Conservation (phyloP, 192 early-diverging fungal species). For the Entophlyctis luteolus region DNA sequence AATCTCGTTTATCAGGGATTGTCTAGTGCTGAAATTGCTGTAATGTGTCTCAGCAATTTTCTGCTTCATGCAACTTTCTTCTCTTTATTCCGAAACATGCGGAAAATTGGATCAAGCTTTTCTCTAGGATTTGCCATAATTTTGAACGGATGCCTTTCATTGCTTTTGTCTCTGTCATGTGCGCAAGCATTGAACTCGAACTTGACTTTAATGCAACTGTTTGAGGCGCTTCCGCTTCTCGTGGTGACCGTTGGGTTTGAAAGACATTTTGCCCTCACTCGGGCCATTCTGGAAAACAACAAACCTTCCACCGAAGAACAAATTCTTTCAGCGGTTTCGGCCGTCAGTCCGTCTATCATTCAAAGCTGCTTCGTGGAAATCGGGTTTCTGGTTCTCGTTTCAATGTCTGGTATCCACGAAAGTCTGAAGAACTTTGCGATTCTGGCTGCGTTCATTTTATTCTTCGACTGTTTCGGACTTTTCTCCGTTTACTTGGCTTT, state of each 20-base stretch:
- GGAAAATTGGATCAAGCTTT: constrained; percentile 75
- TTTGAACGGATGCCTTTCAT: constrained; percentile 33
- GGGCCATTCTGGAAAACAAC: constrained; percentile 60
- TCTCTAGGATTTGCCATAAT: constrained; percentile 56
- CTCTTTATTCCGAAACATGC: constrained; percentile 79
- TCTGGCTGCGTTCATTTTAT: constrained; percentile 71
- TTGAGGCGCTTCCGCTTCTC: constrained; percentile 87
- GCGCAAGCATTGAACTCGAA: constrained; percentile 26
- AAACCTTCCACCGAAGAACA: constrained; percentile 40
- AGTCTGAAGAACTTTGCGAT: constrained; percentile 78
- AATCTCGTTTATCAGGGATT: constrained; percentile 60
- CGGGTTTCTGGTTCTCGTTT: constrained; percentile 69
- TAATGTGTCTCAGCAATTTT: constrained; percentile 73
- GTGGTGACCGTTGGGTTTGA: constrained; percentile 90
- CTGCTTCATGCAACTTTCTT: constrained; percentile 79
- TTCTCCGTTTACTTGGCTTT: constrained; percentile 84
- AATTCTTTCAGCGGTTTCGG: constrained; percentile 62
- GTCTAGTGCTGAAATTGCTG: constrained; percentile 70
- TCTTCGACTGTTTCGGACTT: constrained; percentile 77
- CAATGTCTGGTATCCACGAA: constrained; percentile 39
- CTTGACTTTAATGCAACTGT: constrained; percentile 36
- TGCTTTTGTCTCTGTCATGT: constrained; percentile 33
- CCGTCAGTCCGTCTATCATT: constrained; percentile 59
- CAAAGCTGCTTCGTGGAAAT: constrained; percentile 83
- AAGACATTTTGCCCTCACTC: constrained; percentile 76